These are phyloP conservation scores for Coemansia sp. DNA, from an alignment of 192 early-diverging fungal species.

Conservation along the genomic window DNA sequence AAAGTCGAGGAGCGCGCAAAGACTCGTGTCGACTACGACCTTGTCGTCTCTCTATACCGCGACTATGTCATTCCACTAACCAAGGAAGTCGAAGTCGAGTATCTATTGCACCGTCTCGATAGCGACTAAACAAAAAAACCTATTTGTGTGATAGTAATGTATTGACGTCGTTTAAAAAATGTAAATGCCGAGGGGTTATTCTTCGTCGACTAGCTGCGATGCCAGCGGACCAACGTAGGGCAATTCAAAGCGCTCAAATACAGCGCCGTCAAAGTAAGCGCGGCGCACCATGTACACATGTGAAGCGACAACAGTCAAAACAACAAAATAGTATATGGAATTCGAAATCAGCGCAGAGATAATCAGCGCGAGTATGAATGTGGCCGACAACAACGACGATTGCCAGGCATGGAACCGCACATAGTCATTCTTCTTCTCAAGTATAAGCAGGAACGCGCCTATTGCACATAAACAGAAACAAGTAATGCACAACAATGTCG, in stretches of 20 bases:
- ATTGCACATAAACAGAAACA: slow-evolving; percentile 14
- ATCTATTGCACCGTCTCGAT: slow-evolving; percentile 77
- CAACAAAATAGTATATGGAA: slow-evolving; percentile 48
- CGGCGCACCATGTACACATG: slow-evolving; percentile 58
- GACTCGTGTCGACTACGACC: slow-evolving; percentile 71
- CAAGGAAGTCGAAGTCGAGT: slow-evolving; percentile 95
- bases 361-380: slow-evolving; percentile 31
- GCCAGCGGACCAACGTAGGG: slow-evolving; percentile 73
- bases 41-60: slow-evolving; percentile 91
- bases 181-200: slow-evolving; percentile 45
- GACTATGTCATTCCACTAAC: slow-evolving; percentile 97
- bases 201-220: slow-evolving; percentile 68
- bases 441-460: slow-evolving; percentile 72
- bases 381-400: slow-evolving; percentile 51
- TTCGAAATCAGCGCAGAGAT: slow-evolving; percentile 44
- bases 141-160: neutral
- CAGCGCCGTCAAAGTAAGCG: slow-evolving; percentile 72
- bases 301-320: slow-evolving; percentile 17
- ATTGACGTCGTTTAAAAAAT: slow-evolving; percentile 2
- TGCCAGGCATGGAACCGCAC: slow-evolving; percentile 62
- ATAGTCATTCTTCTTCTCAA: slow-evolving; percentile 77
- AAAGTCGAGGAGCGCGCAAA: slow-evolving; percentile 49
- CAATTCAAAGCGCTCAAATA: slow-evolving; percentile 71
- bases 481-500: neutral
- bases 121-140: neutral